These are phyloP conservation scores for Termitomyces sp. DNA, from an alignment of 768 basidiomycete species.

Conservation along the genomic window DNA sequence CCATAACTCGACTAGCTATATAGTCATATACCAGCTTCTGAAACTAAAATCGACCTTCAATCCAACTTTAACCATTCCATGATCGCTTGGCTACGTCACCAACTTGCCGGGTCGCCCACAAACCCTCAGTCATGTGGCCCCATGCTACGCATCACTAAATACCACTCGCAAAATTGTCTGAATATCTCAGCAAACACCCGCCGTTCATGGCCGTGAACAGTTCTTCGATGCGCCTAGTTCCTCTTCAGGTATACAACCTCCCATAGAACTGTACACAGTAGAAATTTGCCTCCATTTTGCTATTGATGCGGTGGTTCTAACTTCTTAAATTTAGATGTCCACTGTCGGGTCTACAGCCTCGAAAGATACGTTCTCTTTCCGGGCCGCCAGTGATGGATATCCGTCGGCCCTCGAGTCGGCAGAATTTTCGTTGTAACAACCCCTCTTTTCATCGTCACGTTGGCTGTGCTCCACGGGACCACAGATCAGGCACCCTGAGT, in stretches of 20 bases:
- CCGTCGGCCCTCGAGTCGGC: slow-evolving; percentile 7
- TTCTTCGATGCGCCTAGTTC: background rate
- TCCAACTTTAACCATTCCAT: background rate
- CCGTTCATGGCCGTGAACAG: background rate
- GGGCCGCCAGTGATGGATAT: background rate
- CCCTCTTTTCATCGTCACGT: background rate
- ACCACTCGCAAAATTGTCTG: background rate
- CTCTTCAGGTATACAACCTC: background rate
- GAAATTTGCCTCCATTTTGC: no score
- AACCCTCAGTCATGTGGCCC: background rate
- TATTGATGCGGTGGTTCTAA: background rate
- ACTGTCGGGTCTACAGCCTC: background rate
- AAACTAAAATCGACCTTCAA: background rate
- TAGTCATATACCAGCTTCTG: no score
- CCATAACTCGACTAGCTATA: background rate
- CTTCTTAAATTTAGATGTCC: background rate
- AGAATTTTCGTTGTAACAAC: background rate
- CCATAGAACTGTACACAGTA: no score
- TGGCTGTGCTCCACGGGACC: slow-evolving; percentile 1
- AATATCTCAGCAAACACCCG: background rate
- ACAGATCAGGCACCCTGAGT: background rate
- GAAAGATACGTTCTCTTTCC: background rate
- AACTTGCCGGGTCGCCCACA: background rate
- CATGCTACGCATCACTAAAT: background rate
- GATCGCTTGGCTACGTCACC: no score